Evolutionary conservation across 2,329 filamentous ascomycete genomes (phyloP), one percentile per base, ranked within the genome.

Genomic region (Penicillium sclerotiorum): DNA sequence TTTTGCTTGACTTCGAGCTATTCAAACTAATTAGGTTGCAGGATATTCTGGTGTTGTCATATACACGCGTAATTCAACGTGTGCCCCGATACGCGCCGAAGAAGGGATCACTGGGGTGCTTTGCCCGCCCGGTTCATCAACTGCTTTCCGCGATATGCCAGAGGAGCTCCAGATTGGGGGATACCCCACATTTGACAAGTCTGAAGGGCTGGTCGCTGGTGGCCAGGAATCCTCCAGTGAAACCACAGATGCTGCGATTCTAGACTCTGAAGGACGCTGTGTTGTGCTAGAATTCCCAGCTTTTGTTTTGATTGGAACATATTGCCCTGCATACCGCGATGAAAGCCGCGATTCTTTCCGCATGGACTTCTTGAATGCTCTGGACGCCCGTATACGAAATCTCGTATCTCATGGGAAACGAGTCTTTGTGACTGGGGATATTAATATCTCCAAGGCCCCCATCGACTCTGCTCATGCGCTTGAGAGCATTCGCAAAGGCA

Each of bases 11-110:
- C 17, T 5, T 9, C 11, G 38, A 39, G 8, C 44, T 60, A 41
- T 65, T 47, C 8, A 38, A 45, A n/a, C n/a, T n/a, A n/a, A n/a
- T n/a, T n/a, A n/a, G n/a, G n/a, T 48, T 37, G 49, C 33, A 95
- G 91, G 94, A 20, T 99, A 97, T 68, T 95, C 93, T 21, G 94
- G 94, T 2, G 93, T 99, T 2, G 94, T 88, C 3, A 90, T 99
- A 28, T 99, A 96, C 73, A 96, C 92, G 1, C 84, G 90, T n/a
- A 94, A 89, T 66, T 81, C 88, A 4, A 86, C 83, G 28, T 97
- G 94, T 69, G 83, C 86, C 3, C 94, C 94, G 0, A 89, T 96
- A 21, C 84, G 87, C 52, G 93, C 92, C 3, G 94, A 99, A 73
- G 93, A 97, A 75, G 94, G 94, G n/a, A 79, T 99, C 46, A 87